phyloP scores from a whole-genome alignment of 805 yeast species.

The Zygotorulaspora chibaensis region DNA sequence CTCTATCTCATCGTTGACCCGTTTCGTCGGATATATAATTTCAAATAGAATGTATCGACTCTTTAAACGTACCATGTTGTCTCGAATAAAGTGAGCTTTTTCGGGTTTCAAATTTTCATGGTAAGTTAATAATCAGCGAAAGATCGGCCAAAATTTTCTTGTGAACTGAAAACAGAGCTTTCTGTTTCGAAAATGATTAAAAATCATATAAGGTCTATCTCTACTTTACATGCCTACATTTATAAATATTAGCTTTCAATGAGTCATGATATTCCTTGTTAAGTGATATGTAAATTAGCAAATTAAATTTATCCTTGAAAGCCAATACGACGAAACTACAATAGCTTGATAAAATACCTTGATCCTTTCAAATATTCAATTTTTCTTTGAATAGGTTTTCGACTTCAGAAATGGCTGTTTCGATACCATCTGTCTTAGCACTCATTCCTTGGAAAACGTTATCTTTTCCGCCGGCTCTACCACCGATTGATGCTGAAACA shows the following conservation, averaged over 20 bases:
- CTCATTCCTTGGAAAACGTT: conserved; percentile 97
- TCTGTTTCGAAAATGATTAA: no score
- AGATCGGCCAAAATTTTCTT: no score
- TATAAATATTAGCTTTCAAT: conserved; percentile 1
- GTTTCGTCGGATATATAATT: conserved; percentile 56
- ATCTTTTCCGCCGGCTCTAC: conserved; percentile 98
- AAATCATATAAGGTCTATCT: no score
- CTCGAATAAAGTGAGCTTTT: no score
- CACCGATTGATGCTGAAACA: conserved; percentile 78
- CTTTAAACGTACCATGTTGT: conserved; percentile 78
- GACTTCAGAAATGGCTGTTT: conserved; percentile 70
- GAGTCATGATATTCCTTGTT: not conserved
- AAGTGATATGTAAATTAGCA: conserved; percentile 1
- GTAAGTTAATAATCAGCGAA: no score
- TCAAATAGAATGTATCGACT: conserved; percentile 82
- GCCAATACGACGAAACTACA: not conserved
- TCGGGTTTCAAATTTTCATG: no score
- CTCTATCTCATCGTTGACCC: conserved; percentile 11
- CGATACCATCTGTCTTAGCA: conserved; percentile 64
- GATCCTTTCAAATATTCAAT: conserved; percentile 32
- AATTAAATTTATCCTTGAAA: not conserved
- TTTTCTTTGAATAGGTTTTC: conserved; percentile 57
- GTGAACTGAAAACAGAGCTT: no score
- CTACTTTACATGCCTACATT: no score
- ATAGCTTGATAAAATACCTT: no score